These are phyloP conservation scores for Davidsoniella virescens DNA, from an alignment of 2,329 filamentous ascomycete genomes.

Conservation along the genomic window DNA sequence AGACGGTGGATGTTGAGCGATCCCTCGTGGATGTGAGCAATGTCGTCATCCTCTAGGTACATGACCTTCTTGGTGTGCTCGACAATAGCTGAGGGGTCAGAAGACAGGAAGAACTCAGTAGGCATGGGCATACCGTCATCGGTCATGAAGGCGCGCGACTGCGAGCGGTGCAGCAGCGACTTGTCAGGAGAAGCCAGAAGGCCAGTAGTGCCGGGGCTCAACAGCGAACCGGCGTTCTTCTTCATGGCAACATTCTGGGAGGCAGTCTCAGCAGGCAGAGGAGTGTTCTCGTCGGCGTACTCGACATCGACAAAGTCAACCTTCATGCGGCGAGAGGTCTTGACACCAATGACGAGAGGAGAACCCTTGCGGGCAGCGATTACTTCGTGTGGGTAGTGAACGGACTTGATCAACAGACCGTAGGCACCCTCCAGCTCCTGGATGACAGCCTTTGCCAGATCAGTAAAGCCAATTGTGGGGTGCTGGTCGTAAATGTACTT, in stretches of 20 bases:
- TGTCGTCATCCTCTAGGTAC: constrained; percentile 98
- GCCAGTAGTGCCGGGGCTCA: constrained; percentile 40
- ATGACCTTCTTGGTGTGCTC: constrained; percentile 99
- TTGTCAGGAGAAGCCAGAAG: constrained; percentile 88
- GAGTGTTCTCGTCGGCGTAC: constrained; percentile 70
- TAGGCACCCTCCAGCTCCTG: constrained; percentile 97
- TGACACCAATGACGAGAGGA: constrained; percentile 85
- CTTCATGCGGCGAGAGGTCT: constrained; percentile 98
- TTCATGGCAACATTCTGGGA: constrained; percentile 94
- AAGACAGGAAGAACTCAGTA: constrained; percentile 98
- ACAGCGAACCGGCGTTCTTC: constrained; percentile 58
- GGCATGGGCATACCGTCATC: constrained; percentile 97
- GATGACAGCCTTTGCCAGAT: constrained; percentile 92
- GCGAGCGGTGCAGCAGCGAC: constrained; percentile 91
- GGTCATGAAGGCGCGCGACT: constrained; percentile 96
- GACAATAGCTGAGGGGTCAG: constrained; percentile 92
- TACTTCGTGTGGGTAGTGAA: constrained; percentile 95
- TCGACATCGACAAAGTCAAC: constrained; percentile 99
- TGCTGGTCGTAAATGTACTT: constrained; percentile 97
- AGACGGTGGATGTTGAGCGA: constrained; percentile 98
- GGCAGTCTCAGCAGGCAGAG: constrained; percentile 81
- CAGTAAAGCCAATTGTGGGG: constrained; percentile 87
- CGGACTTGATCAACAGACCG: constrained; percentile 91
- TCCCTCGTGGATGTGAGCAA: constrained; percentile 98
- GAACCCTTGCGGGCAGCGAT: constrained; percentile 98